These are phyloP conservation scores for Malassezia brasiliensis DNA, from an alignment of 1,284 basidiomycete genomes.

Conservation along the genomic window DNA sequence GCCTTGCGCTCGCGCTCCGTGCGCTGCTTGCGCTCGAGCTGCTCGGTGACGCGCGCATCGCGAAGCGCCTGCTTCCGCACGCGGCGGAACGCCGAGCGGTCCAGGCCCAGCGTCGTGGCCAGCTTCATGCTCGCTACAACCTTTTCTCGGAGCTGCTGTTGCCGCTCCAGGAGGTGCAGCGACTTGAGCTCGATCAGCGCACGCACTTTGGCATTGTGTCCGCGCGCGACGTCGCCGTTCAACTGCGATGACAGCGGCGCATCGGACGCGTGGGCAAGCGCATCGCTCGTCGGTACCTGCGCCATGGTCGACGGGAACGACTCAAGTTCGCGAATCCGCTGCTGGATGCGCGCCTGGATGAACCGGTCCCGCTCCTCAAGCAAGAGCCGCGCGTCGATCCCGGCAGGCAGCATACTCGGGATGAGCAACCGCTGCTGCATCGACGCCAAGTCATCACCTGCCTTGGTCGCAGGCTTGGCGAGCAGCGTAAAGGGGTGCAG, in stretches of 20 bases:
- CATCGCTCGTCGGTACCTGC: constrained; percentile 30
- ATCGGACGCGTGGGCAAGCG: constrained; percentile 25
- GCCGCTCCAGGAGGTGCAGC: constrained; percentile 81
- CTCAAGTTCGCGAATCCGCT: constrained; percentile 82
- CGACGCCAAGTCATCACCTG: constrained; percentile 51
- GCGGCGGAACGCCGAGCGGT: constrained; percentile 81
- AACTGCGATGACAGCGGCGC: constrained; percentile 17
- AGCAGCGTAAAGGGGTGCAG: constrained; percentile 65
- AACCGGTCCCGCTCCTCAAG: constrained; percentile 83
- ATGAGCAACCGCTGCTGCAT: constrained; percentile 71
- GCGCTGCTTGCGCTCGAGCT: constrained; percentile 81
- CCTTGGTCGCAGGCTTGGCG: constrained; percentile 32
- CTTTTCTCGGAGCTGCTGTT: constrained; percentile 71
- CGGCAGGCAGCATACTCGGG: constrained; percentile 80
- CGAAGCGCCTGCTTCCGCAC: constrained; percentile 76
- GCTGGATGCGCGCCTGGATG: constrained; percentile 77
- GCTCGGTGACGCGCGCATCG: constrained; percentile 82
- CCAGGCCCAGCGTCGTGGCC: constrained; percentile 74
- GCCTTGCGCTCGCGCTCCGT: constrained; percentile 83
- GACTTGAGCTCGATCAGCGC: constrained; percentile 90
- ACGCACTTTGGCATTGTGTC: constrained; percentile 61
- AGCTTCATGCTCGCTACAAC: constrained; percentile 79
- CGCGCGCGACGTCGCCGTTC: constrained; percentile 5
- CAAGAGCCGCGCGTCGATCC: constrained; percentile 82
- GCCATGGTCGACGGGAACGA: constrained; percentile 65